A percentile compares a stretch with the other conserved stretches of the same genome.
These are phyloP conservation scores for Cercospora sesami DNA, from an alignment of 2,329 filamentous ascomycete species.

Conservation along the genomic window DNA sequence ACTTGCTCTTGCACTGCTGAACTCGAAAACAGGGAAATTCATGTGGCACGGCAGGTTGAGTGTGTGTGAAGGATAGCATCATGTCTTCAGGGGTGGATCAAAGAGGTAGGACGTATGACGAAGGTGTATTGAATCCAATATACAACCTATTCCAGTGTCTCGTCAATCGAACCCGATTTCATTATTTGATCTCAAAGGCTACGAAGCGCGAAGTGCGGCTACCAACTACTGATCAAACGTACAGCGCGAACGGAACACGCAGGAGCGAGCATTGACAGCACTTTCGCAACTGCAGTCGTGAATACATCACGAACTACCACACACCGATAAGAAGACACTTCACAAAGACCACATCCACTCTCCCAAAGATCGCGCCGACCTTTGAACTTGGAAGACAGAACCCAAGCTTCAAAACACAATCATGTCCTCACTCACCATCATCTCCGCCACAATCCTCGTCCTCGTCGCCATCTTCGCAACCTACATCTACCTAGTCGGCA, in stretches of 20 bases:
- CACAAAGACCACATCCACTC: background rate
- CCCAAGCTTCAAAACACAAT: background rate
- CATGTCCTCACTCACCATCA: constrained; percentile 32
- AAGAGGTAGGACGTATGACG: background rate
- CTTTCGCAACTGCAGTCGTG: background rate
- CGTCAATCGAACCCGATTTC: background rate
- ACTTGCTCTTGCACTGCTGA: constrained; percentile 2
- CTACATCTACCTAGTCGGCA: constrained; percentile 51
- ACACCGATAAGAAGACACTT: background rate
- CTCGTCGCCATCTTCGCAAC: constrained; percentile 41
- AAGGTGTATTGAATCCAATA: background rate
- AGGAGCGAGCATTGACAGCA: background rate
- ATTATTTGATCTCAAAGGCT: background rate
- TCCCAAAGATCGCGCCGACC: background rate
- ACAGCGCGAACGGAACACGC: no score
- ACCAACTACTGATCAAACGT: no score
- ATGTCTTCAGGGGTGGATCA: background rate
- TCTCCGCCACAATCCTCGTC: constrained; percentile 36
- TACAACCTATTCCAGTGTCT: background rate
- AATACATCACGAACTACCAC: background rate
- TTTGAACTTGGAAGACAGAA: background rate
- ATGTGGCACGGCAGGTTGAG: background rate
- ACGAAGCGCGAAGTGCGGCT: background rate
- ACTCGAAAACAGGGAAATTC: constrained; percentile 10
- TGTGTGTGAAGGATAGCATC: constrained; percentile 1